Base-by-base conservation (phyloP, 495 filamentous ascomycete species). In the Penicillium turbatum region DNA sequence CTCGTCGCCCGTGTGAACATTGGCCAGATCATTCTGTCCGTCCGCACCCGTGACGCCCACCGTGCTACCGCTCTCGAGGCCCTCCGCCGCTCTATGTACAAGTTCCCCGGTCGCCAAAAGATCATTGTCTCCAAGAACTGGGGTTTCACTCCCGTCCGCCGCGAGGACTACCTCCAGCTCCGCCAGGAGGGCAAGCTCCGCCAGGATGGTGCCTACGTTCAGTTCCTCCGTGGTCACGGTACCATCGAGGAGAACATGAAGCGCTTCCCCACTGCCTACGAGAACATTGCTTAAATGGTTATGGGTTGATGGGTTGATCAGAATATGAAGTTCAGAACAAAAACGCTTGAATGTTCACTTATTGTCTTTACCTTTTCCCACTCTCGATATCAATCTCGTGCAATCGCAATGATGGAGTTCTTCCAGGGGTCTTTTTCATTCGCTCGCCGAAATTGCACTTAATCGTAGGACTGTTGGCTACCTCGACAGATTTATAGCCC, bases 81-180 rank as follows among this genome's bases (percentile, higher is more conserved):
- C 73, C 86, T 97, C 72, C 89, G 92, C 73, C 88, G 92, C 71
- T 92, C 88, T 53, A 92, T 95, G 84, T 97, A 97, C 87, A 97
- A 97, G 86, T 97, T 97, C 88, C 92, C 92, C 57, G 92, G 92
- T 74, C 91, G 92, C 76, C 92, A 97, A 85, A 97, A 97, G 89
- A 95, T 97, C 80, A 95, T 97, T 71, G 85, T 97, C 77, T 89
- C 85, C 80, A 97, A 97, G 88, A 97, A 96, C 81, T 97, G 92
- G 92, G 92, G 92, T 59, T 97, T 97, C 87, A 97, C 92, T 49
- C 88, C 89, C 70, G 88, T 98, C 62, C 87, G 89, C 63, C 92
- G 95, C 65, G 93, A 97, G 55, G 93, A 98, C 73, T 98, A 97
- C 80, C 76, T 95, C 66, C 81, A 88, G 78, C 86, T 89, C 80